phyloP scores from a whole-genome alignment of 495 filamentous ascomycete species.

The Aspergillus sclerotioniger region DNA sequence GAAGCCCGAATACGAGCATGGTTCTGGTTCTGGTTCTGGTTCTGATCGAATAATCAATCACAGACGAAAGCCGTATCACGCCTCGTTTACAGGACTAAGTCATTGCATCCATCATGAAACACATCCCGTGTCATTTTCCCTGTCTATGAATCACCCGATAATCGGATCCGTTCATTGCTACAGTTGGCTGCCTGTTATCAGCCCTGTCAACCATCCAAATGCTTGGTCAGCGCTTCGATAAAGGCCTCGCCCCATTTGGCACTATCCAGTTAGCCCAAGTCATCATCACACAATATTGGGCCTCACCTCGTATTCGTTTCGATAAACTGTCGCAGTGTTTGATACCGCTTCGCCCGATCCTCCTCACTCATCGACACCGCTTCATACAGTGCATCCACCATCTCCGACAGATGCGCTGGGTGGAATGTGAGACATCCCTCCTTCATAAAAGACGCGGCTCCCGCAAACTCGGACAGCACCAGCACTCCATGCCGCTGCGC shows the following conservation, averaged over 20 bases:
- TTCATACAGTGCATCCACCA: slow-evolving; percentile 79
- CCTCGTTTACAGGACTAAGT: too few species aligned
- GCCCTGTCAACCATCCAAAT: background rate
- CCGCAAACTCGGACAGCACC: slow-evolving; percentile 90
- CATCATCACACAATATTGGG: background rate
- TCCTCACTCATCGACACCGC: slow-evolving; percentile 81
- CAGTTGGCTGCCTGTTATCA: too few species aligned
- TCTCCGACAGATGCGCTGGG: slow-evolving; percentile 85
- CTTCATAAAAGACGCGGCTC: slow-evolving; percentile 75
- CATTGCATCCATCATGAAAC: too few species aligned
- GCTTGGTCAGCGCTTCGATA: slow-evolving; percentile 16
- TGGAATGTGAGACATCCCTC: slow-evolving; percentile 87
- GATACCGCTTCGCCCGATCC: slow-evolving; percentile 71
- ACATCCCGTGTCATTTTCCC: too few species aligned
- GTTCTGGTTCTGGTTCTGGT: background rate
- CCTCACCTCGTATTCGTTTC: slow-evolving; percentile 80
- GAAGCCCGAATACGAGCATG: background rate
- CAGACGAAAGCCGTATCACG: background rate
- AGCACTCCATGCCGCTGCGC: slow-evolving; percentile 79
- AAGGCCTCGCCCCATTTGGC: slow-evolving; percentile 40
- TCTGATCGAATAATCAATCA: background rate
- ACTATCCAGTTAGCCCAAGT: slow-evolving; percentile 16
- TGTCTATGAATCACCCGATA: too few species aligned
- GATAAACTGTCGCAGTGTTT: slow-evolving; percentile 79
- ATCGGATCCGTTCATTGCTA: background rate